Percentiles rank a stretch among this genome's conserved stretches.
Evolutionary conservation across 805 yeast genomes (phyloP).

Genomic region (Pachysolen tannophilus): DNA sequence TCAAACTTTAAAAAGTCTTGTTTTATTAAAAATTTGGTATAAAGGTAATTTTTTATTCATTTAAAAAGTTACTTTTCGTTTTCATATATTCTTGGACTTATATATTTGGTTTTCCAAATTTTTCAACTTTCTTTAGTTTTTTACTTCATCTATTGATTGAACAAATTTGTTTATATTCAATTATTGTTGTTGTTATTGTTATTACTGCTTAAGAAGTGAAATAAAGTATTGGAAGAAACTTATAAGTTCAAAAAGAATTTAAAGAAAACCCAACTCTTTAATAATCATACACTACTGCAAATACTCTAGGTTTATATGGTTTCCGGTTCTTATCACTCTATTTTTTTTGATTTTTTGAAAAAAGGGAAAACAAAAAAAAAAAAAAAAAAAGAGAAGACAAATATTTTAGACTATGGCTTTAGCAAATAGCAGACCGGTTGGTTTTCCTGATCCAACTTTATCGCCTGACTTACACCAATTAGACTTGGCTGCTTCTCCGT

Average conservation of each 20-base stretch:
- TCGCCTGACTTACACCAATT: constrained; percentile 2
- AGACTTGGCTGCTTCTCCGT: constrained; percentile 9
- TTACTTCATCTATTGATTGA: not conserved
- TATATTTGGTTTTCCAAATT: constrained; percentile 11
- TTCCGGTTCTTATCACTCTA: constrained; percentile 11
- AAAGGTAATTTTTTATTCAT: not conserved
- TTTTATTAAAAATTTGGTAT: constrained; percentile 4
- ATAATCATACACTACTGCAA: constrained; percentile 10
- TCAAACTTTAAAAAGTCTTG: constrained; percentile 2
- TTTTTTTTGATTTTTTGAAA: not conserved
- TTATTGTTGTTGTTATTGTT: too few relatives aligned
- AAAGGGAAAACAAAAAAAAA: constrained; percentile 1
- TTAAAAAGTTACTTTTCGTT: constrained; percentile 1
- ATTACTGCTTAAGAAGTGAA: too few relatives aligned
- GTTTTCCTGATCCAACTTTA: constrained; percentile 27
- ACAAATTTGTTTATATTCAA: not conserved
- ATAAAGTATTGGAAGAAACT: too few relatives aligned
- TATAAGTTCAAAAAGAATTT: too few relatives aligned
- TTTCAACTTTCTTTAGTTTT: too few relatives aligned
- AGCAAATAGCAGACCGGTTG: constrained; percentile 59
- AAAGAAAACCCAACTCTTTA: constrained; percentile 1
- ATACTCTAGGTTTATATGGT: constrained; percentile 1
- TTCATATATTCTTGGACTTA: not conserved
- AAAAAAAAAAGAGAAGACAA: not conserved
- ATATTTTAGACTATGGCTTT: too few relatives aligned